phyloP scores from a whole-genome alignment of 768 basidiomycete genomes.

The Termitomyces sp. region DNA sequence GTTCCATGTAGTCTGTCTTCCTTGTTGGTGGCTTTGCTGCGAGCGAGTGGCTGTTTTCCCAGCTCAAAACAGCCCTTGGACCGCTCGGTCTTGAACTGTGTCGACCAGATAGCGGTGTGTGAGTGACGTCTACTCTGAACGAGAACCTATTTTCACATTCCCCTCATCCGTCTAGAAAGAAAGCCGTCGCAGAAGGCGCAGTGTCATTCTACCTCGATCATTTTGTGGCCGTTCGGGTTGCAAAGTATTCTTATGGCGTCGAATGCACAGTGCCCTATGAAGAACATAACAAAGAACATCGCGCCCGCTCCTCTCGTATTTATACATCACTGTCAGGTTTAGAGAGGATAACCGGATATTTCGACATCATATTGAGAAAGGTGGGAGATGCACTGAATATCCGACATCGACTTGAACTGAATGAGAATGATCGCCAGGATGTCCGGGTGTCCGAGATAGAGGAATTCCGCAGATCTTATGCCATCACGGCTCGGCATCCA shows the following conservation, averaged over 20 bases:
- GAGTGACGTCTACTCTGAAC: constrained; percentile 12
- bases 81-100: constrained; percentile 33
- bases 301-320: constrained; percentile 3
- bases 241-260: constrained; percentile 20
- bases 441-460: constrained; percentile 23
- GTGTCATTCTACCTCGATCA: constrained; percentile 23
- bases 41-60: constrained; percentile 46
- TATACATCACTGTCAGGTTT: constrained; percentile 9
- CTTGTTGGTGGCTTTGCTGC: constrained; percentile 58
- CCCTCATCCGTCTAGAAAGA: constrained; percentile 15
- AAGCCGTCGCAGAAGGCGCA: constrained; percentile 26
- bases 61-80: constrained; percentile 32
- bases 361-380: constrained; percentile 20
- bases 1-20: constrained; percentile 28
- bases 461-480: constrained; percentile 18
- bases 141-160: neutral
- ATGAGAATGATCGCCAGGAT: constrained; percentile 22
- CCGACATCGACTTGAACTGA: neutral
- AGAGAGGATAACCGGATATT: constrained; percentile 12
- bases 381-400: constrained; percentile 3
- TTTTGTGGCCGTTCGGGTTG: constrained; percentile 19
- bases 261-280: constrained; percentile 5
- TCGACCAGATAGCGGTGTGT: constrained; percentile 52
- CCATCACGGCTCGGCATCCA: neutral
- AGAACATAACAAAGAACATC: constrained; percentile 17